Percentiles rank a stretch among this genome's conserved stretches.
Conservation (phyloP, 192 early-diverging fungal species). For the Gryganskiella cystojenkinii region DNA sequence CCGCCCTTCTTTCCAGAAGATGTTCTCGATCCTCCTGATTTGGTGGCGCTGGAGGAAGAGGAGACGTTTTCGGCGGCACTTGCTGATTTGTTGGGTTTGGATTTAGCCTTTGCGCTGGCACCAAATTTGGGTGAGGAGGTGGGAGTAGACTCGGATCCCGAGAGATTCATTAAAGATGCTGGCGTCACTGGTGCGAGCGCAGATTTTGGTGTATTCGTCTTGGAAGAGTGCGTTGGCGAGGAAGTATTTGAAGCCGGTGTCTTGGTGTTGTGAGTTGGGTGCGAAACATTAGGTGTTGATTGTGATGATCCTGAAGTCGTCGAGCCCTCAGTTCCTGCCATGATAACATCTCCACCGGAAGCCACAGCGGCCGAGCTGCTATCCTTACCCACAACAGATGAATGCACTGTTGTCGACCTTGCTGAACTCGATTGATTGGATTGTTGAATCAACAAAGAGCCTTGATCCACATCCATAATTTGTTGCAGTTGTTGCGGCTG, state of each 20-base stretch:
- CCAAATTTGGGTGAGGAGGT: slow-evolving; percentile 21
- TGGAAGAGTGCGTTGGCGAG: neutral
- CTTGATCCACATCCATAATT: neutral
- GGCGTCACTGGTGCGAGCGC: slow-evolving; percentile 73
- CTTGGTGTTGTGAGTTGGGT: neutral
- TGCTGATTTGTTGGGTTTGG: neutral
- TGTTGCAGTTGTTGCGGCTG: neutral
- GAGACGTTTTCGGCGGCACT: neutral
- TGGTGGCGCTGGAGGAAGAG: neutral
- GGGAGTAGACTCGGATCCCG: slow-evolving; percentile 30
- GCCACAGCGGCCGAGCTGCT: neutral
- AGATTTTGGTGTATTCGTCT: neutral
- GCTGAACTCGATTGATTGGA: slow-evolving; percentile 9
- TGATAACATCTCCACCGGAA: neutral
- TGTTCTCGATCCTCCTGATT: neutral
- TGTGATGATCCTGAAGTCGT: no score
- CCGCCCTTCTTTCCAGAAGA: slow-evolving; percentile 5
- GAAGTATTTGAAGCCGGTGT: neutral
- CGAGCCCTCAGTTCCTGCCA: no score
- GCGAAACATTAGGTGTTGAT: neutral
- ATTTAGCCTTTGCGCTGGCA: neutral
- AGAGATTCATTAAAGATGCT: slow-evolving; percentile 71
- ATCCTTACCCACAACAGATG: no score
- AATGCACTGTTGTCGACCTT: neutral
- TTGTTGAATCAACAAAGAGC: neutral